Evolutionary conservation across 169 alveolate genomes (phyloP).

Genomic region (Prorocentrum cordatum): DNA sequence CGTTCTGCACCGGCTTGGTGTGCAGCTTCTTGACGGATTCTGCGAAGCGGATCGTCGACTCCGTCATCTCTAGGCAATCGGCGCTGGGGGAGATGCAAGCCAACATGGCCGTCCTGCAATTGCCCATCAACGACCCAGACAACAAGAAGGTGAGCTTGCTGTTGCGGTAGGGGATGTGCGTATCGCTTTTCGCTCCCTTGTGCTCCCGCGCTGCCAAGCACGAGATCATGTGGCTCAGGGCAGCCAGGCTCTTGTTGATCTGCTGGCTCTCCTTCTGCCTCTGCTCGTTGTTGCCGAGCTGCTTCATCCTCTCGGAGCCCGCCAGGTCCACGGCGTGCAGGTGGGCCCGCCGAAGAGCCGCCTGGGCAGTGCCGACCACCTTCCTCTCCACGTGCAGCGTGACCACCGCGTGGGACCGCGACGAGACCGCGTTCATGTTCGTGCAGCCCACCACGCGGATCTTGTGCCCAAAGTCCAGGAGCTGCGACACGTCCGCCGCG

Average conservation of each 20-base stretch:
- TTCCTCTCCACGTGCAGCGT: constrained; percentile 11
- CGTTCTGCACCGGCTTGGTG: too few relatives aligned
- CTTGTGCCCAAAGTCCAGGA: constrained; percentile 50
- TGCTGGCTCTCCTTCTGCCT: neutral
- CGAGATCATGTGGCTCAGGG: too few relatives aligned
- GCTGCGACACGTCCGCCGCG: neutral
- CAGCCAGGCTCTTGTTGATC: constrained; percentile 30
- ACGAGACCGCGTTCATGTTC: neutral
- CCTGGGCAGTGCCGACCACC: neutral
- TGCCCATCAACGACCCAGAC: constrained; percentile 78
- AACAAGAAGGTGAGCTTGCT: constrained; percentile 77
- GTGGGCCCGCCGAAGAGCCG: neutral
- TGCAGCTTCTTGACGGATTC: too few relatives aligned
- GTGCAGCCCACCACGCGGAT: constrained; percentile 20
- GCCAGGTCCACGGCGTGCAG: constrained; percentile 75
- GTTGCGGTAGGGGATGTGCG: constrained; percentile 76
- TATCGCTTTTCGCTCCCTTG: too few relatives aligned
- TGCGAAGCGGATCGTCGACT: constrained; percentile 79
- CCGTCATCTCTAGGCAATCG: constrained; percentile 73
- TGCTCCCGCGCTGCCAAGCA: too few relatives aligned
- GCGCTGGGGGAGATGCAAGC: constrained; percentile 76
- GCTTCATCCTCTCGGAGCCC: constrained; percentile 74
- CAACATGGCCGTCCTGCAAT: constrained; percentile 75
- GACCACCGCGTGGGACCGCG: constrained; percentile 33
- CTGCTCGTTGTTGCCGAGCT: neutral